Evolutionary conservation across 1,284 basidiomycete genomes (phyloP), one percentile per base, ranked within the genome.

Genomic region (Sanguinoderma infundibulare): DNA sequence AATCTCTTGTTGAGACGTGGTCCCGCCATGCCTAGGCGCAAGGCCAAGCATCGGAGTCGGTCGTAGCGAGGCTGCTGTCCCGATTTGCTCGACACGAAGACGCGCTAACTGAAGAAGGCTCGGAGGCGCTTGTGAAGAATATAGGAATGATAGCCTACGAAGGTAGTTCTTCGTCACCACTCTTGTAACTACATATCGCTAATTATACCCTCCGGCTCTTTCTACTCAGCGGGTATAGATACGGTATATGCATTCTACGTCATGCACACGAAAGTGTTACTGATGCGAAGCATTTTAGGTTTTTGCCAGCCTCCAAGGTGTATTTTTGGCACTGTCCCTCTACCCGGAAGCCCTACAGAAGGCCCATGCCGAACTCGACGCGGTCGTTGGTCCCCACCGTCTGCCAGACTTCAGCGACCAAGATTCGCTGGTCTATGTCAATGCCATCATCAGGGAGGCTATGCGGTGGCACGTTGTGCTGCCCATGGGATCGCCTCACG

Each of bases 241-340:
- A 66, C 64, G 28, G 64, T 44, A 14, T 63, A 26, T 10, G 40
- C 32, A 7, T 12, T 9, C 15, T 7, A 26, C n/a, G 6, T 8
- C 17, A 9, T n/a, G 1, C 42, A 44, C 22, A 12, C 5, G 15
- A 39, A n/a, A 63, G 65, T 62, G 57, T 1, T 66, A 68, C 35
- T 75, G n/a, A n/a, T n/a, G n/a, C n/a, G n/a, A n/a, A n/a, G n/a
- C n/a, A n/a, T n/a, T n/a, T n/a, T n/a, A n/a, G n/a, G n/a, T n/a
- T n/a, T n/a, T n/a, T n/a, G n/a, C 73, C 12, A 64, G 66, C 0
- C 50, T 74, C 1, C 10, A 67, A 63, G 51, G 54, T 53, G 76
- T 77, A 56, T 72, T 77, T 57, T 66, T 79, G 17, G 70, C 74
- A 0, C 71, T 78, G 72, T 59, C 75, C 2, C 66, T 73, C 22